A percentile compares a stretch with the other conserved stretches of the same genome.
These are phyloP conservation scores for Pleurotus tuoliensis DNA, from an alignment of 768 basidiomycete genomes.

Conservation along the genomic window DNA sequence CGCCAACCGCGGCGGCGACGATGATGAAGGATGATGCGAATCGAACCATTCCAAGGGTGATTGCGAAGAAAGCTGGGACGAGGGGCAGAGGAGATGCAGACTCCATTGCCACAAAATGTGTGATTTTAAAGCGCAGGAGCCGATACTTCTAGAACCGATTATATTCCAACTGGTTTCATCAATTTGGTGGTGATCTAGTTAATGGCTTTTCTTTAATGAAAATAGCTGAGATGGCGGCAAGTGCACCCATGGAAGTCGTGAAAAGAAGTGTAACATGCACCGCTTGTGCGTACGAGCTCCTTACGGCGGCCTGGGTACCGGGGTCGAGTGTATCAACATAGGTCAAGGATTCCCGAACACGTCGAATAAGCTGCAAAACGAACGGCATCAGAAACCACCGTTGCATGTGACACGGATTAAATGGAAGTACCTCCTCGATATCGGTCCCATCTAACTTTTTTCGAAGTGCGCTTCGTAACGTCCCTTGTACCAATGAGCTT, in stretches of 20 bases:
- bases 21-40: too few species aligned
- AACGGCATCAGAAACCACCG: background rate
- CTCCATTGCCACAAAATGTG: too few species aligned
- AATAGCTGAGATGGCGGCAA: slow-evolving; percentile 38
- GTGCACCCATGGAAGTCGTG: slow-evolving; percentile 35
- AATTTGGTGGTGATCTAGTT: background rate
- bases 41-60: too few species aligned
- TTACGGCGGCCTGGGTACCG: slow-evolving; percentile 23
- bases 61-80: too few species aligned
- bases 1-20: too few species aligned
- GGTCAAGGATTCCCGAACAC: slow-evolving; percentile 45
- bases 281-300: slow-evolving; percentile 39
- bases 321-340: slow-evolving; percentile 29
- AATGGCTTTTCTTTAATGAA: slow-evolving; percentile 52
- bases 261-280: slow-evolving; percentile 47
- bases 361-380: slow-evolving; percentile 37
- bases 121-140: too few species aligned
- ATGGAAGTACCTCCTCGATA: slow-evolving; percentile 44
- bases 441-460: slow-evolving; percentile 38
- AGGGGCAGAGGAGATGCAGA: too few species aligned
- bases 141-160: too few species aligned
- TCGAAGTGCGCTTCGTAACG: slow-evolving; percentile 40
- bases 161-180: background rate
- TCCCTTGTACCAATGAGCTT: slow-evolving; percentile 52
- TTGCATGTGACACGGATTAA: background rate